Conservation (phyloP, 2,329 filamentous ascomycete genomes). For the Acrocalymma vagum region DNA sequence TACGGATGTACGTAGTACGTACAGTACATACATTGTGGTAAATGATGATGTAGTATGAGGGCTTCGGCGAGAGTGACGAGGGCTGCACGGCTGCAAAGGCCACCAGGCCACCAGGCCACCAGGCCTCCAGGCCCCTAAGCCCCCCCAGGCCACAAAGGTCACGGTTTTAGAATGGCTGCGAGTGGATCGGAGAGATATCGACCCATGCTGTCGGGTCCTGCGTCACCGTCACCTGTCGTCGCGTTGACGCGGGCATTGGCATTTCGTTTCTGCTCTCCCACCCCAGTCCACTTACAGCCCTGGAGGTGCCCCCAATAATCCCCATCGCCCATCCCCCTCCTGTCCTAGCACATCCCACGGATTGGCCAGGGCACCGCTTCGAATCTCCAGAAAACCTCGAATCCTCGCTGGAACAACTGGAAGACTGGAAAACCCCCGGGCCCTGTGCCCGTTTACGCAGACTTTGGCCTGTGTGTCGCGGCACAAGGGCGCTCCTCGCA, state of each 20-base stretch:
- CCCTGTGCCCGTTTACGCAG: constrained; percentile 19
- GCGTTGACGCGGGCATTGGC: background rate
- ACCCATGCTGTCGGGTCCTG: constrained; percentile 28
- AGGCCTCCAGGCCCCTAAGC: too few species aligned
- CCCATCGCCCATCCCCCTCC: background rate
- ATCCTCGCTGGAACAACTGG: too few species aligned
- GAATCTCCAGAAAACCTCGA: constrained; percentile 20
- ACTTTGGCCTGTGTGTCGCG: constrained; percentile 15
- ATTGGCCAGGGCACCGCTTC: constrained; percentile 10
- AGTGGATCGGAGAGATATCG: constrained; percentile 32
- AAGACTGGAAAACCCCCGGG: too few species aligned
- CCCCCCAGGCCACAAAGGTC: too few species aligned
- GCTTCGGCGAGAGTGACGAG: too few species aligned
- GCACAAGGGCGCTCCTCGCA: constrained; percentile 14
- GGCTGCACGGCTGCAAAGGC: too few species aligned
- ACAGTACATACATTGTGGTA: too few species aligned
- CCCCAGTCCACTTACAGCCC: constrained; percentile 1
- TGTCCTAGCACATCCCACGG: too few species aligned
- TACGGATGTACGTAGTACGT: too few species aligned
- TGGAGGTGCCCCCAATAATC: background rate
- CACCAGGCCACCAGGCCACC: too few species aligned
- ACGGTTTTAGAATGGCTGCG: constrained; percentile 12
- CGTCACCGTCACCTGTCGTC: constrained; percentile 13
- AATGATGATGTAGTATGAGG: too few species aligned
- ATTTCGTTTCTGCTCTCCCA: constrained; percentile 13